Percentiles rank a stretch among this genome's conserved stretches.
Evolutionary conservation across 2,329 filamentous ascomycete genomes (phyloP).

Genomic region (Dothideomycetes sp.): DNA sequence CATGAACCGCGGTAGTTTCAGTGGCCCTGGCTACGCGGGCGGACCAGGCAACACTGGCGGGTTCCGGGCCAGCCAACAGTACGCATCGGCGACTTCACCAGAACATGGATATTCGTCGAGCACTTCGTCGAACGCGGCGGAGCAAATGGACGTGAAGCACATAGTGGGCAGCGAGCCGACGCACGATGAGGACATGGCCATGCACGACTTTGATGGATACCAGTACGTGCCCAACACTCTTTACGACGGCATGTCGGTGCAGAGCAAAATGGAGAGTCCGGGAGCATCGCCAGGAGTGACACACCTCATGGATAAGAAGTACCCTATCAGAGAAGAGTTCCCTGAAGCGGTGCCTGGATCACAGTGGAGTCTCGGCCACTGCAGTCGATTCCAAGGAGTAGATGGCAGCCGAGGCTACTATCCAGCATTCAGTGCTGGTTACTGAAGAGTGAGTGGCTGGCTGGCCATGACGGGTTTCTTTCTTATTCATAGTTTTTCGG

Average conservation of each 20-base stretch:
- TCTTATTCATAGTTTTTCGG: no score
- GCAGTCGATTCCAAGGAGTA: constrained; percentile 38
- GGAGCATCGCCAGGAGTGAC: background rate
- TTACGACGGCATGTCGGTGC: constrained; percentile 6
- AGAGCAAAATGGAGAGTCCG: constrained; percentile 1
- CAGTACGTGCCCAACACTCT: constrained; percentile 38
- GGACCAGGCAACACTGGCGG: constrained; percentile 18
- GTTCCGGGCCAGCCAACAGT: constrained; percentile 22
- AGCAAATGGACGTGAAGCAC: constrained; percentile 23
- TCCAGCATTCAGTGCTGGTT: constrained; percentile 34
- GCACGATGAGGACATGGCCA: constrained; percentile 34
- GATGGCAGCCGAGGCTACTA: constrained; percentile 40
- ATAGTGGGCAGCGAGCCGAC: constrained; percentile 31
- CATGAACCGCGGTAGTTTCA: constrained; percentile 19
- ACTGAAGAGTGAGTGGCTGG: constrained; percentile 23
- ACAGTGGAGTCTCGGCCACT: constrained; percentile 31
- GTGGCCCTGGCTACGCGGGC: constrained; percentile 12
- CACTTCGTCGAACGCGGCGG: constrained; percentile 30
- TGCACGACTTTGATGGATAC: constrained; percentile 36
- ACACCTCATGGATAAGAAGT: constrained; percentile 17
- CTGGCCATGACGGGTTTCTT: no score
- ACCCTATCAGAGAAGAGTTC: constrained; percentile 35
- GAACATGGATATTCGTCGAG: constrained; percentile 32
- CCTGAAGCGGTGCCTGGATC: constrained; percentile 26
- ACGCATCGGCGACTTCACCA: constrained; percentile 17